phyloP scores from a whole-genome alignment of 768 basidiomycete genomes.

The Infundibulicybe gibba region DNA sequence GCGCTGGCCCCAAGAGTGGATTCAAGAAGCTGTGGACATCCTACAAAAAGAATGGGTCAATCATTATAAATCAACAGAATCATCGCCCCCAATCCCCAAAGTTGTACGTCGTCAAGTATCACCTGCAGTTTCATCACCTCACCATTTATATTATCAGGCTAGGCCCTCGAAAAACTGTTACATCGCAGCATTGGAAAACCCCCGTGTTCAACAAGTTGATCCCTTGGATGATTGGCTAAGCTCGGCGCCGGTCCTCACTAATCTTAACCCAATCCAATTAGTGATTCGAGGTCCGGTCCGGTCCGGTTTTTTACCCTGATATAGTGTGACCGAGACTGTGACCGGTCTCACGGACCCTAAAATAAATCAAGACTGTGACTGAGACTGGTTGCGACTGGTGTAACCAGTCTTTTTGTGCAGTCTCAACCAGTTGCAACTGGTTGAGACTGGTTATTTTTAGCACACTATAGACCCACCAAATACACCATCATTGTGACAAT shows the following conservation, averaged over 20 bases:
- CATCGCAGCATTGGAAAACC: background rate
- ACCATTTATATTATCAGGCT: background rate
- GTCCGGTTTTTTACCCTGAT: no score
- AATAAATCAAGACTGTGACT: no score
- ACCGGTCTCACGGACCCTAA: no score
- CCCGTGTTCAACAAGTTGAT: background rate
- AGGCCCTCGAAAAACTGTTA: background rate
- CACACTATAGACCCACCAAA: no score
- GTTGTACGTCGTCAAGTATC: background rate
- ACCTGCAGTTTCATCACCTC: background rate
- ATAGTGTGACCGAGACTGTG: no score
- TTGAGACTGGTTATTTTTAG: no score
- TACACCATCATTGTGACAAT: no score
- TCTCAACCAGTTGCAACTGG: no score
- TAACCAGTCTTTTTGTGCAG: no score
- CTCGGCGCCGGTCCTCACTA: slow-evolving; percentile 2
- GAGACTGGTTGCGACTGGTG: no score
- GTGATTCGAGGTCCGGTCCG: no score
- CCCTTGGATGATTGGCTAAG: slow-evolving; percentile 9
- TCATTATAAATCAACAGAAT: slow-evolving; percentile 13
- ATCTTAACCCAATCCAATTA: slow-evolving; percentile 7
- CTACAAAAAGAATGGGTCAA: slow-evolving; percentile 13
- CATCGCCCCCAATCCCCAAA: no score
- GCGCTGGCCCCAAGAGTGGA: slow-evolving; percentile 21
- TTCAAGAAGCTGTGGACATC: slow-evolving; percentile 13